A percentile compares a stretch with the other conserved stretches of the same genome.
These are phyloP conservation scores for Cladorrhinum samala DNA, from an alignment of 495 filamentous ascomycete species.

Conservation along the genomic window DNA sequence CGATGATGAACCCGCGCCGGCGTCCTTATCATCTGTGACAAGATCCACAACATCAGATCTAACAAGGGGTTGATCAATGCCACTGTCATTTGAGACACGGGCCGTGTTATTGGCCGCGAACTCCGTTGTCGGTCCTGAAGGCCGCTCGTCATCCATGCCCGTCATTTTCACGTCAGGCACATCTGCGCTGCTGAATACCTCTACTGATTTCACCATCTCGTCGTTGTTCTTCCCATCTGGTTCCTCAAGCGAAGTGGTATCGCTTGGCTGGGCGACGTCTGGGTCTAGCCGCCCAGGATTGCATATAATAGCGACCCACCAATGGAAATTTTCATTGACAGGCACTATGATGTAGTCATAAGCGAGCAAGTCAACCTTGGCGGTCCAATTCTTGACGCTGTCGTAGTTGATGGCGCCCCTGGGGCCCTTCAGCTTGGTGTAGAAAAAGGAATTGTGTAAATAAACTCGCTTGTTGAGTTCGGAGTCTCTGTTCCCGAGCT, in stretches of 20 bases:
- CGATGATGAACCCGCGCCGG: not conserved
- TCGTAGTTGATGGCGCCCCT: slow-evolving; percentile 66
- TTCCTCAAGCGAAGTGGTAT: too few species aligned
- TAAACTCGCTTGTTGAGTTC: slow-evolving; percentile 62
- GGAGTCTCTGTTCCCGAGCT: slow-evolving; percentile 49
- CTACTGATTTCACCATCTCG: not conserved
- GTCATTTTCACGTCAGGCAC: slow-evolving; percentile 17
- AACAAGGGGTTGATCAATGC: slow-evolving; percentile 4
- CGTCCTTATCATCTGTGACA: slow-evolving; percentile 5
- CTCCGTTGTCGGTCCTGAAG: slow-evolving; percentile 1
- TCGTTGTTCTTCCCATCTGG: not conserved
- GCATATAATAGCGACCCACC: slow-evolving; percentile 96
- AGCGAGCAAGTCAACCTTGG: slow-evolving; percentile 74
- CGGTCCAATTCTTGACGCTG: slow-evolving; percentile 82
- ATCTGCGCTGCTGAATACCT: not conserved
- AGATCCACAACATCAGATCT: slow-evolving; percentile 20
- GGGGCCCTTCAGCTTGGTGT: slow-evolving; percentile 56
- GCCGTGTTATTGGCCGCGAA: slow-evolving; percentile 17
- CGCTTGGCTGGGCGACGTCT: too few species aligned
- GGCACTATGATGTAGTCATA: slow-evolving; percentile 89
- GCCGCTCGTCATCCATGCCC: not conserved
- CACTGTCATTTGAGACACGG: slow-evolving; percentile 23
- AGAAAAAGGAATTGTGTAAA: slow-evolving; percentile 92
- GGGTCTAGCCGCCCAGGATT: slow-evolving; percentile 60
- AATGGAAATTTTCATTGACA: slow-evolving; percentile 80